These are phyloP conservation scores for Candida awuae DNA, from an alignment of 805 yeast species.

Conservation along the genomic window DNA sequence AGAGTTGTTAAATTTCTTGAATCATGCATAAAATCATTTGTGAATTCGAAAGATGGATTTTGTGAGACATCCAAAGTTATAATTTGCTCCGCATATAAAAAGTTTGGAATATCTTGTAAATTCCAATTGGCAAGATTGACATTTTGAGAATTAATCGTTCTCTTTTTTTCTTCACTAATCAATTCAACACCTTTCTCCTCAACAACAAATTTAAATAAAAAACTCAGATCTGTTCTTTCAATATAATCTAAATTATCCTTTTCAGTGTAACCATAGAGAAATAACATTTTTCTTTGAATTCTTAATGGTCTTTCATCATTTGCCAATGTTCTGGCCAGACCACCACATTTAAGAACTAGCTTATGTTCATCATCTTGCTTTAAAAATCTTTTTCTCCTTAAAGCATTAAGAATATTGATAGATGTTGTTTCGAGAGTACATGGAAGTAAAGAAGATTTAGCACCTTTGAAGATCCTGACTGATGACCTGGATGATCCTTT, in stretches of 20 bases:
- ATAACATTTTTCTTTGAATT: conserved; percentile 64
- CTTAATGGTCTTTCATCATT: conserved; percentile 68
- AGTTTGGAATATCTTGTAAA: conserved; percentile 76
- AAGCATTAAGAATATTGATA: conserved; percentile 58
- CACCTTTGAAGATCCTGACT: conserved; percentile 71
- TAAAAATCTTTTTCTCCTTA: conserved; percentile 72
- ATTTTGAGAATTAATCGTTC: conserved; percentile 54
- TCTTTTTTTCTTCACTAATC: conserved; percentile 26
- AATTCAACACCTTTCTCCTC: conserved; percentile 53
- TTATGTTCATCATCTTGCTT: conserved; percentile 66
- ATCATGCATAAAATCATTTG: conserved; percentile 75
- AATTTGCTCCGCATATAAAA: conserved; percentile 74
- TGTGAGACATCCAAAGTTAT: conserved; percentile 75
- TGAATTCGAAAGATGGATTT: conserved; percentile 78
- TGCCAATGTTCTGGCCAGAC: conserved; percentile 63
- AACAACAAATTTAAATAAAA: conserved; percentile 71
- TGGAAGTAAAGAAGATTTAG: conserved; percentile 71
- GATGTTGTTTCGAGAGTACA: conserved; percentile 75
- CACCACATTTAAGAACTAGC: conserved; percentile 68
- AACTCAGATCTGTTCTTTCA: conserved; percentile 79
- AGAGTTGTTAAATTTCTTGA: conserved; percentile 64
- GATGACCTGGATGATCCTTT: conserved; percentile 28
- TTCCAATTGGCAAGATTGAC: conserved; percentile 68
- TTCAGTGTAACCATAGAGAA: conserved; percentile 70
- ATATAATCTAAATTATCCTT: conserved; percentile 69